Conservation (phyloP, 306 rosid genomes). For the Pyrus betulifolia region DNA sequence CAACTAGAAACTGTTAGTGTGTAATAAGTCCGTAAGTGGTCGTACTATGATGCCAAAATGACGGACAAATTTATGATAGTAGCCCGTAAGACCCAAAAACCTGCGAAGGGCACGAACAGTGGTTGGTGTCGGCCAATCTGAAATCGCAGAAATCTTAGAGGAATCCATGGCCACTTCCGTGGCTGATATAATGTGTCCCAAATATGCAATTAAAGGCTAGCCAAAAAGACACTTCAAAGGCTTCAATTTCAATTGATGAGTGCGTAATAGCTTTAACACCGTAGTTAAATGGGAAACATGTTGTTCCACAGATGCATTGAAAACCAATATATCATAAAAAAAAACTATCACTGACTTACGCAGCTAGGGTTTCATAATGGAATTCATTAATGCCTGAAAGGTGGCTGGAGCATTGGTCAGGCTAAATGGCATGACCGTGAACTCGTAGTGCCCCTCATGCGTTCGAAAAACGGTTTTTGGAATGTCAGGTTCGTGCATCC, state of each 20-base stretch:
- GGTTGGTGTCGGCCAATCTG: background rate
- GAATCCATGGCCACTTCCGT: background rate
- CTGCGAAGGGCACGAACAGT: background rate
- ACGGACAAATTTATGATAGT: background rate
- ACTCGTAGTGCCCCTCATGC: background rate
- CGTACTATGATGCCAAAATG: background rate
- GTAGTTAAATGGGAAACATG: background rate
- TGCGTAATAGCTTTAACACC: background rate
- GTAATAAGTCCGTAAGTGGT: background rate
- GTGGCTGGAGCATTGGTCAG: background rate
- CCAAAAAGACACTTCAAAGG: background rate
- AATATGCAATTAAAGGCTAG: rapidly evolving
- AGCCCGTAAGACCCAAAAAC: background rate
- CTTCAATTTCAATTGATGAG: background rate
- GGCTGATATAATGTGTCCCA: background rate
- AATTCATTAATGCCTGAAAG: background rate
- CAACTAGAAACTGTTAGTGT: background rate
- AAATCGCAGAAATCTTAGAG: background rate
- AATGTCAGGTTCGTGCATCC: background rate
- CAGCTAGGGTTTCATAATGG: rapidly evolving
- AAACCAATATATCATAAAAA: background rate
- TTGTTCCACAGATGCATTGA: rapidly evolving
- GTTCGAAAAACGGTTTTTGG: background rate
- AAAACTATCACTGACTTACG: background rate
- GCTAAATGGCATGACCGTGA: background rate